Evolutionary conservation across 768 basidiomycete species (phyloP).

Genomic region (Sarcodon sp.): DNA sequence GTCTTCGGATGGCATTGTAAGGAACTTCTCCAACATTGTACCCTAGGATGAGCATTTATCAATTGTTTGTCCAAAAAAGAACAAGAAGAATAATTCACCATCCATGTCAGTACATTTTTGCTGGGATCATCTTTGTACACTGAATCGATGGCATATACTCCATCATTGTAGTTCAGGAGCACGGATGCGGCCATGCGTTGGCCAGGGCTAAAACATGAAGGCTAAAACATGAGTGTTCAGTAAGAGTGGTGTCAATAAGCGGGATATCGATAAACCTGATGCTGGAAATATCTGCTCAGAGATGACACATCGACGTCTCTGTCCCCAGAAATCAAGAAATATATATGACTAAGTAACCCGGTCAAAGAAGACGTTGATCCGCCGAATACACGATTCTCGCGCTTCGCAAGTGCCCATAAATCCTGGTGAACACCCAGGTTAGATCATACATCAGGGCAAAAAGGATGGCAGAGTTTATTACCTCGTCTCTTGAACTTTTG

Average conservation of each 20-base stretch:
- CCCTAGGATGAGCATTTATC: slow-evolving; percentile 37
- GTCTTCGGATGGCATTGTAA: slow-evolving; percentile 54
- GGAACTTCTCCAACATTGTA: slow-evolving; percentile 75
- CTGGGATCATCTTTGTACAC: slow-evolving; percentile 28
- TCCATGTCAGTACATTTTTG: slow-evolving; percentile 65
- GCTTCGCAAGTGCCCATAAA: slow-evolving; percentile 44
- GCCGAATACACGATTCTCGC: slow-evolving; percentile 46
- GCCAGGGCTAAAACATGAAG: slow-evolving; percentile 50
- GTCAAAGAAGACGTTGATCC: slow-evolving; percentile 90
- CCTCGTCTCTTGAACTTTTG: slow-evolving; percentile 66
- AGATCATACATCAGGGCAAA: background rate
- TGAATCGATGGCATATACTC: slow-evolving; percentile 57
- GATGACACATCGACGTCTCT: slow-evolving; percentile 47
- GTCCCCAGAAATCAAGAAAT: slow-evolving; percentile 72
- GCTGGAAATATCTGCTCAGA: slow-evolving; percentile 46
- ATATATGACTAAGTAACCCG: slow-evolving; percentile 75
- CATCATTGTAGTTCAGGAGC: slow-evolving; percentile 48
- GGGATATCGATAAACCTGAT: slow-evolving; percentile 32
- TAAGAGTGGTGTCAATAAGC: background rate
- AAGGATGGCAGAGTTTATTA: slow-evolving; percentile 16
- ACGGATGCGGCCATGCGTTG: slow-evolving; percentile 70
- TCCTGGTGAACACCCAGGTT: slow-evolving; percentile 30
- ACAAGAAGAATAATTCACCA: slow-evolving; percentile 31
- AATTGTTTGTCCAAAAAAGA: background rate
- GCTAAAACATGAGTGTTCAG: background rate